Conservation (phyloP, 1,139 yeast genomes). For the Taphrina wiesneri region DNA sequence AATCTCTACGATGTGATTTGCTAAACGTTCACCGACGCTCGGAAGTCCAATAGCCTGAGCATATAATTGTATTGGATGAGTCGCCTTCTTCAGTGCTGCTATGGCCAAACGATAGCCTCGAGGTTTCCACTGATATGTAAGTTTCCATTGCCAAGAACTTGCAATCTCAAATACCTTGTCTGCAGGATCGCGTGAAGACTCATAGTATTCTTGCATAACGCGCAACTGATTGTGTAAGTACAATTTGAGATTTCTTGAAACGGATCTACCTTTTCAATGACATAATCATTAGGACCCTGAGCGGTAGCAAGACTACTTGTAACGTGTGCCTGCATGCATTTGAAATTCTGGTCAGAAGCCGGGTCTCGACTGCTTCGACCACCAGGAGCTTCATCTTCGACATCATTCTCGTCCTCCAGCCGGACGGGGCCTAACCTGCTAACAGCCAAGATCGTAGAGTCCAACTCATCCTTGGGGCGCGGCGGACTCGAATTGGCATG, state of each 20-base stretch:
- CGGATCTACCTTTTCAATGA: constrained; percentile 14
- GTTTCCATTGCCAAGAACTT: not conserved
- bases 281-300: constrained; percentile 11
- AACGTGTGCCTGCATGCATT: constrained; percentile 4
- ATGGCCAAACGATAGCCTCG: constrained; percentile 54
- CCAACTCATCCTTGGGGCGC: constrained; percentile 3
- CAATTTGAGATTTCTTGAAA: not conserved
- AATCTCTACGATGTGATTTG: constrained; percentile 55
- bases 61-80: constrained; percentile 47
- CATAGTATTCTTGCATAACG: constrained; percentile 19
- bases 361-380: not conserved
- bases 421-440: not conserved
- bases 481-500: not conserved
- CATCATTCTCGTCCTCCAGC: constrained; percentile 3
- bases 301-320: not conserved
- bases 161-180: not conserved
- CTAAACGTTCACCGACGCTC: constrained; percentile 54
- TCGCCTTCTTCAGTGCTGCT: constrained; percentile 45
- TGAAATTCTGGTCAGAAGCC: not conserved
- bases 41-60: constrained; percentile 51
- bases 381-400: not conserved
- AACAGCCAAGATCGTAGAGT: not conserved
- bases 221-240: not conserved
- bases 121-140: constrained; percentile 17
- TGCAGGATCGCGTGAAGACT: constrained; percentile 1